A percentile compares a stretch with the other conserved stretches of the same genome.
These are phyloP conservation scores for Glycine tomentella DNA, from an alignment of 306 rosid genomes.

Conservation along the genomic window DNA sequence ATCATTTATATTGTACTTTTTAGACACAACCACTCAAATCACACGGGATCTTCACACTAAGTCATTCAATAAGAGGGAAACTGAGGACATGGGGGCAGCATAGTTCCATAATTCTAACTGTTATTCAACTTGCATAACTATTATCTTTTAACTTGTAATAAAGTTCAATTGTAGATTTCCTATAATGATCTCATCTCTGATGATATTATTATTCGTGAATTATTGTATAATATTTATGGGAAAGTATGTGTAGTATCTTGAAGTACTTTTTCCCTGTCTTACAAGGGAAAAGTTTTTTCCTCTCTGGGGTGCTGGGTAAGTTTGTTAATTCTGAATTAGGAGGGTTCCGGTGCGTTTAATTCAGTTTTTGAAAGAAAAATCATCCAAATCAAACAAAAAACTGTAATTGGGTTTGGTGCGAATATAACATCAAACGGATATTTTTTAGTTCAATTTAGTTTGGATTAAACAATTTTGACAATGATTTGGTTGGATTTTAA, in stretches of 20 bases:
- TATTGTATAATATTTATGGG: background rate
- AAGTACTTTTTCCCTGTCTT: too few relatives aligned
- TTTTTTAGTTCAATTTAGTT: background rate
- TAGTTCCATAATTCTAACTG: conserved; percentile 37
- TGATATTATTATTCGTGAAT: background rate
- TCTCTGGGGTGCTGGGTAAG: too few relatives aligned
- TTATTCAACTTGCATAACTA: conserved; percentile 31
- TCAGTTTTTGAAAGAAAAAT: too few relatives aligned
- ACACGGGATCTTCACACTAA: conserved; percentile 76
- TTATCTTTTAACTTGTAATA: background rate
- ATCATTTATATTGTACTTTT: conserved; percentile 73
- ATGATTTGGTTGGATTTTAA: background rate
- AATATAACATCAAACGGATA: too few relatives aligned
- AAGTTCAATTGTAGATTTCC: background rate
- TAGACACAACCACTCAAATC: conserved; percentile 81
- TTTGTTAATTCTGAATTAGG: too few relatives aligned
- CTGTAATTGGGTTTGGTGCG: too few relatives aligned
- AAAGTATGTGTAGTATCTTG: background rate
- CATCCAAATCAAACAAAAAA: too few relatives aligned
- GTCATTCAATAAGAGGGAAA: conserved; percentile 54
- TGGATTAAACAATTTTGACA: background rate
- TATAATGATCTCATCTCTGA: background rate
- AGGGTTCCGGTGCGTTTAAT: too few relatives aligned
- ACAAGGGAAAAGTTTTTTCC: too few relatives aligned
- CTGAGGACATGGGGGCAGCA: conserved; percentile 48